A percentile compares a stretch with the other conserved stretches of the same genome.
Conservation (phyloP, 2,329 filamentous ascomycete species). For the Myriosclerotinia scirpicola region DNA sequence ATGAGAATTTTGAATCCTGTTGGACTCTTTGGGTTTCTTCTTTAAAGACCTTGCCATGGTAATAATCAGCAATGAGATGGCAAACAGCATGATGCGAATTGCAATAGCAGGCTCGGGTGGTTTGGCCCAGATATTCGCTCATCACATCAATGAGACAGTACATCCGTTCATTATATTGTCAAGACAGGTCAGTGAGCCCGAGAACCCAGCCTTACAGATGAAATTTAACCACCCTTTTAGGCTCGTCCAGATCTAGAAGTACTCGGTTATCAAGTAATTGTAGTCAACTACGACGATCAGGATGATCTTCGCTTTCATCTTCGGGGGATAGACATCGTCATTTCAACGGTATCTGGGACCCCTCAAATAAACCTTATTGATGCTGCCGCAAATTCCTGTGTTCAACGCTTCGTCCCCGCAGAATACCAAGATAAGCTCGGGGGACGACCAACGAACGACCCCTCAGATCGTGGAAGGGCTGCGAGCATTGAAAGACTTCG, state of each 20-base stretch:
- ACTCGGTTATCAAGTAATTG: conserved; percentile 60
- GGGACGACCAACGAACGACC: conserved; percentile 54
- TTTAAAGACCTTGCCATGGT: neutral
- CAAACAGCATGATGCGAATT: conserved; percentile 52
- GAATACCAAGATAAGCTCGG: conserved; percentile 69
- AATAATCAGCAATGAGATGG: neutral
- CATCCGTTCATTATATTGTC: conserved; percentile 72
- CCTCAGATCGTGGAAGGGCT: conserved; percentile 60
- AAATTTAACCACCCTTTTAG: conserved; percentile 30
- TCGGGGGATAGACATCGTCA: conserved; percentile 71
- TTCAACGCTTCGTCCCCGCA: conserved; percentile 70
- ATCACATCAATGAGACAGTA: conserved; percentile 61
- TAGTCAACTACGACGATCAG: conserved; percentile 65
- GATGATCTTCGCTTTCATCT: conserved; percentile 62
- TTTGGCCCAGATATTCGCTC: conserved; percentile 56
- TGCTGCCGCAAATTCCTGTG: conserved; percentile 63
- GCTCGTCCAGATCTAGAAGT: conserved; percentile 42
- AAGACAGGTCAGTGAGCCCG: conserved; percentile 52
- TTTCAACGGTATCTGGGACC: conserved; percentile 68
- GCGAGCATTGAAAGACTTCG: conserved; percentile 58
- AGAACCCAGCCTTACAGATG: neutral
- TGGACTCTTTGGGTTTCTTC: neutral
- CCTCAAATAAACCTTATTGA: conserved; percentile 71
- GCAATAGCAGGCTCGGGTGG: conserved; percentile 62
- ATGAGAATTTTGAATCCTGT: neutral